Evolutionary conservation across 163 green algal species (phyloP).

Genomic region (Prototheca wickerhamii): DNA sequence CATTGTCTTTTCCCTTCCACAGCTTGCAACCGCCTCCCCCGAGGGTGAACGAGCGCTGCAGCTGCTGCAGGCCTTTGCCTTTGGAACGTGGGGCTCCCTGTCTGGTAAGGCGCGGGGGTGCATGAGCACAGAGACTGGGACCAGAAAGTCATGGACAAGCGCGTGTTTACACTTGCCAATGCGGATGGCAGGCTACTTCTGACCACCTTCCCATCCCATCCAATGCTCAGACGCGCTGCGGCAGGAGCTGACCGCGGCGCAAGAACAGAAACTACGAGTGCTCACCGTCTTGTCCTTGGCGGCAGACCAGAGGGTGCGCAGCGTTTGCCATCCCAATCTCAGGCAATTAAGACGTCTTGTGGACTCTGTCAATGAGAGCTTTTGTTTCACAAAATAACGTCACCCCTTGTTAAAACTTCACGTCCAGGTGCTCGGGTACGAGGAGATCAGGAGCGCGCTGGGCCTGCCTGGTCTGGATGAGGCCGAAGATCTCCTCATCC

Average conservation of each 20-base stretch:
- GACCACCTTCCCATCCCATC: no score
- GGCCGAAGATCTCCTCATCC: constrained; percentile 91
- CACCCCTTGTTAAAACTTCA: background rate
- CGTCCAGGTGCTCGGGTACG: constrained; percentile 46
- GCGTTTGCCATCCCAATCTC: background rate
- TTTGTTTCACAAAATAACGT: background rate
- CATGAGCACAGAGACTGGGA: background rate
- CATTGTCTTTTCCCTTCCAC: no score
- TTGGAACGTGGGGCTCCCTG: no score
- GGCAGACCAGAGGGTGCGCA: no score
- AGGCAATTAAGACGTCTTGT: no score
- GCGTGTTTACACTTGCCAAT: no score
- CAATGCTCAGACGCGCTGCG: constrained; percentile 1
- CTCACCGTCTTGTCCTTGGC: constrained; percentile 68
- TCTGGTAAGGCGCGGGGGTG: background rate
- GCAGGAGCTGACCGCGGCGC: constrained; percentile 41
- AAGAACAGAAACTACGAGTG: constrained; percentile 73
- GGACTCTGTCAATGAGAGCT: no score
- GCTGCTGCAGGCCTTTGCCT: no score
- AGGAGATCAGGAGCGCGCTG: constrained; percentile 47
- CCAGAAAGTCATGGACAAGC: background rate
- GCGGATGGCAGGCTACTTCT: no score
- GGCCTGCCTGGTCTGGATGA: constrained; percentile 76
- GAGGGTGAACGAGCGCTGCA: no score
- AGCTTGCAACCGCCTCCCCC: no score